Evolutionary conservation across 2,329 filamentous ascomycete genomes (phyloP), one percentile per base, ranked within the genome.

Genomic region (Paraphoma chrysanthemicola): DNA sequence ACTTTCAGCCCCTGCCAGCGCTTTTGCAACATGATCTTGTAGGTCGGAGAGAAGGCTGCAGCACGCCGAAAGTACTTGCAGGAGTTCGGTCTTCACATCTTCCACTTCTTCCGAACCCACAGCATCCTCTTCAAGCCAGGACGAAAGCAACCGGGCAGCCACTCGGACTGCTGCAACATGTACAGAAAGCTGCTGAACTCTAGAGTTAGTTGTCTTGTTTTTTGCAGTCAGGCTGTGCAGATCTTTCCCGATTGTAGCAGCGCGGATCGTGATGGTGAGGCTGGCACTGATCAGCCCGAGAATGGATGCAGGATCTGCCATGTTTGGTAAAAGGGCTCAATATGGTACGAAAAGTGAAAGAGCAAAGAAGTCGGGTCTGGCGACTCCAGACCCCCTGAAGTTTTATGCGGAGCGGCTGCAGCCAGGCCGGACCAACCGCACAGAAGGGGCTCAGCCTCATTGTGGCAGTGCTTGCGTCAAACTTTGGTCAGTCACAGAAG

Each of bases 91-190:
- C 28, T 46, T 46, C 8, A 46, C 44, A 11, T 46, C 44, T 46
- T 46, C 44, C 2, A 46, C 44, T 28, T 46, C 44, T 46, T 46
- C 44, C 14, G 44, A 46, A 28, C 44, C 44, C 31, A 46, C 44
- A 11, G 17, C 44, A 14, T 46, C 28, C 10, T 31, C 44, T 46
- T 46, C 44, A 30, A 46, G 44, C 44, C 44, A 46, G 16, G 44
- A n/a, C 7, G 44, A 46, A 30, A 46, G 44, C 8, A 16, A 31
- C 11, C 44, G 44, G 23, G 44, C 23, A 6, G 28, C 44, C 18
- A 46, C 28, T n/a, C 44, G 44, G n/a, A 46, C 44, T 31, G 44
- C 44, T 30, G 9, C 28, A 30, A 46, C 44, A 28, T 46, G 44
- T 6, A 31, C 28, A 16, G 44, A 31, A 9, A 46, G 44, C 14